Conservation (phyloP, 2,329 filamentous ascomycete genomes). For the Exophiala spinifera region DNA sequence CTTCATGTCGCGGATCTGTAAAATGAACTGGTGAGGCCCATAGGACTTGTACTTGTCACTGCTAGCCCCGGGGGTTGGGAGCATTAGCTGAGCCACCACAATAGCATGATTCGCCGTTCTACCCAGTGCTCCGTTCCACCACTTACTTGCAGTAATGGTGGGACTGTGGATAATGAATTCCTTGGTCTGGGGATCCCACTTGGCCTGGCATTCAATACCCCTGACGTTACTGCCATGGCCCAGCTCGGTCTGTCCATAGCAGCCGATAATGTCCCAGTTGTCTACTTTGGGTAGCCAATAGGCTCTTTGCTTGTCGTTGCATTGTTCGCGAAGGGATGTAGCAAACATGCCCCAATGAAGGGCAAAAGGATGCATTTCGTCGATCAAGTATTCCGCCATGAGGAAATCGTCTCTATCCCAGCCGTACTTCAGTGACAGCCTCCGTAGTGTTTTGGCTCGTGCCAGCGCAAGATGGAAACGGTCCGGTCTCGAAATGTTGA, state of each 20-base stretch:
- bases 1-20: conserved; percentile 49
- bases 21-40: conserved; percentile 52
- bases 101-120: conserved; percentile 54
- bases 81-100: conserved; percentile 50
- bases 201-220: conserved; percentile 47
- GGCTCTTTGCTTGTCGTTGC: conserved; percentile 43
- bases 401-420: conserved; percentile 41
- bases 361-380: conserved; percentile 52
- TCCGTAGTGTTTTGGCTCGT: conserved; percentile 43
- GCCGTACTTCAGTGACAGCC: conserved; percentile 5
- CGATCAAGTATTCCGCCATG: conserved; percentile 51
- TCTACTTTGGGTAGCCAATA: conserved; percentile 50
- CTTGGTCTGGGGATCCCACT: conserved; percentile 42
- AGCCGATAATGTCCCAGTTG: conserved; percentile 48
- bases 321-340: conserved; percentile 49
- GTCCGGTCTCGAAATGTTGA: conserved; percentile 51
- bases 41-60: conserved; percentile 36
- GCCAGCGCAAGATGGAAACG: conserved; percentile 52
- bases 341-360: conserved; percentile 52
- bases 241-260: conserved; percentile 51
- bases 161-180: conserved; percentile 51
- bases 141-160: conserved; percentile 51
- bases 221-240: conserved; percentile 52
- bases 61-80: conserved; percentile 35
- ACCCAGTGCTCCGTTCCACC: conserved; percentile 54